These are phyloP conservation scores for Fallopia convolvulus DNA, from an alignment of 148 eudicot species.

Conservation along the genomic window DNA sequence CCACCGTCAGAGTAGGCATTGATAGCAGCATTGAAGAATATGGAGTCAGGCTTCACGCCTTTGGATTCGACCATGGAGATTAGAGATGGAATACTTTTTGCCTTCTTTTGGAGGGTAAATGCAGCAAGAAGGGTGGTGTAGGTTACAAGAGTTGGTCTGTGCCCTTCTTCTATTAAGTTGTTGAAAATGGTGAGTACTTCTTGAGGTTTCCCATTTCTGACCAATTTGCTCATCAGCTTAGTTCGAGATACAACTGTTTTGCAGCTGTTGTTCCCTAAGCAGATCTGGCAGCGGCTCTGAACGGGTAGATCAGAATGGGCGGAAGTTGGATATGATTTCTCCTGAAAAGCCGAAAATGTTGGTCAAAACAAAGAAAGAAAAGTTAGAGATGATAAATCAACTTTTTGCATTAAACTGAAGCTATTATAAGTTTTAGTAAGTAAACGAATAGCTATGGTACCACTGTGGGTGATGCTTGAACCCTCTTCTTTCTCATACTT, in stretches of 20 bases:
- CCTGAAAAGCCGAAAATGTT: constrained; percentile 29
- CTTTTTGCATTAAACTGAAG: neutral
- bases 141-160: constrained; percentile 61
- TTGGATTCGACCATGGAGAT: constrained; percentile 53
- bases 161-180: constrained; percentile 48
- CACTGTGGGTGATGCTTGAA: constrained; percentile 57
- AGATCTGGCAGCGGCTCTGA: constrained; percentile 38
- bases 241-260: constrained; percentile 52
- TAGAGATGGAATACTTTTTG: constrained; percentile 61
- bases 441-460: constrained; percentile 24
- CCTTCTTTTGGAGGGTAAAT: constrained; percentile 51
- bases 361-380: neutral
- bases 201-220: constrained; percentile 50
- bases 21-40: constrained; percentile 86
- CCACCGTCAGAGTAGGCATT: constrained; percentile 81
- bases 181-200: constrained; percentile 43
- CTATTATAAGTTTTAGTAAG: neutral
- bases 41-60: constrained; percentile 79
- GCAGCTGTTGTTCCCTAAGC: constrained; percentile 44
- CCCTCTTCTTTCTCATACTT: constrained; percentile 39
- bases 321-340: constrained; percentile 28
- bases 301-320: constrained; percentile 21
- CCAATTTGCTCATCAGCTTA: constrained; percentile 52
- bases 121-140: constrained; percentile 68
- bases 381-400: neutral